Base-by-base conservation (phyloP, 2,329 filamentous ascomycete genomes). In the Pseudopyricularia javanii region DNA sequence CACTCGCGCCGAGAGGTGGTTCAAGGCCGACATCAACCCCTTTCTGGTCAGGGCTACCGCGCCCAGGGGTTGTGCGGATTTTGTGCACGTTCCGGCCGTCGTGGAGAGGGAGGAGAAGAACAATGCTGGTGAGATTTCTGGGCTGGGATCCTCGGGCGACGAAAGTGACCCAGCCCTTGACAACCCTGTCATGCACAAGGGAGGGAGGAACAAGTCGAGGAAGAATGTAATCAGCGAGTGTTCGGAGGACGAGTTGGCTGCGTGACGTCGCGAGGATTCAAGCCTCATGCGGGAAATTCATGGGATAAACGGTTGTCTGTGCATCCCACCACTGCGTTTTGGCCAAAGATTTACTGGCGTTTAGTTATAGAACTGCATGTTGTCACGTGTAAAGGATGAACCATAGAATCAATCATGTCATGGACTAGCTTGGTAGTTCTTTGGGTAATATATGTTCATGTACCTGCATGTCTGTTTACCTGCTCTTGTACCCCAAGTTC, bases 1-100 rank as follows among this genome's bases (percentile, higher is more conserved):
- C 1, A 84, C 79, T n/a, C 73, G 85, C 37, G 74, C 75, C 26
- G 84, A 88, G 56, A 73, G 74, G 54, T 89, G 85, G 82, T 88
- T 89, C 59, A 71, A 74, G 4, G 68, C 72, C 2, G 71, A 74
- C 3, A 61, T 84, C 7, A 80, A 86, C 59, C 66, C 77, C 8
- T 62, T 68, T 3, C 64, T 74, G 24, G 77, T 88, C 2, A 70
- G 83, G 61, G 69, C 64, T 28, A 88, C 85, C 1, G 79, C 73
- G 0, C 65, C 63, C 1, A 51, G 55, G 5, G 62, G 57, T 0
- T 69, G 66, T 64, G 51, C 43, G 3, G 56, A 45, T 14, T 14
- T 45, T 7, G 40, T 45, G 40, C 40, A 20, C 17, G 24, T 45
- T 14, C 11, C 40, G 24, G 20, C 20, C 8, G 17, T 45, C 22